Conservation (phyloP, 345 rosid species). For the Populus tremula region DNA sequence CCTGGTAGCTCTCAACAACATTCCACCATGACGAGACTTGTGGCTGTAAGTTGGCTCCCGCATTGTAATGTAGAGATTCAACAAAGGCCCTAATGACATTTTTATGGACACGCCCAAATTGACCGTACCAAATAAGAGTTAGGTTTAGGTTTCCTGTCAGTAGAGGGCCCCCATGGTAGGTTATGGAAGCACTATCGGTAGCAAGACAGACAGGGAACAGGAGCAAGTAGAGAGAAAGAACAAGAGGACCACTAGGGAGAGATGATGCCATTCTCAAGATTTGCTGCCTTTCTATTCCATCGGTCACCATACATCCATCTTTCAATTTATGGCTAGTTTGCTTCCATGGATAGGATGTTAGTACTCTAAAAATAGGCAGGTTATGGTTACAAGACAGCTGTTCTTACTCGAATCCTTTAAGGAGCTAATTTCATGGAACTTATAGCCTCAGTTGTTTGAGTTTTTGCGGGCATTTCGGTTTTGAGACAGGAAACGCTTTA, state of each 20-base stretch:
- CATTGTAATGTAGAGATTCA: conserved; percentile 20
- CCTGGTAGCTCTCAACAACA: conserved; percentile 45
- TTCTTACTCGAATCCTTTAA: not conserved
- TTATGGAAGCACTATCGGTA: not conserved
- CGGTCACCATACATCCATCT: not conserved
- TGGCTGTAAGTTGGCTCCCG: conserved; percentile 16
- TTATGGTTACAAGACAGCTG: not conserved
- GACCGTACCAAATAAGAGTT: conserved; percentile 34
- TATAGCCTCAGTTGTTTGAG: not conserved
- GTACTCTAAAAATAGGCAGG: not conserved
- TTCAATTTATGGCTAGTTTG: not conserved
- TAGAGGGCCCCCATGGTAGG: conserved; percentile 32
- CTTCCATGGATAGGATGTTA: not conserved
- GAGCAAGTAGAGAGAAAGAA: conserved; percentile 1
- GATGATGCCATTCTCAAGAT: conserved; percentile 13
- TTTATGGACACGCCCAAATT: conserved; percentile 27
- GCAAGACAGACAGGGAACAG: conserved; percentile 5
- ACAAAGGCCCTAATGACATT: conserved; percentile 23
- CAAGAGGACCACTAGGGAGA: not conserved
- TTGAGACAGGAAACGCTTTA: no score
- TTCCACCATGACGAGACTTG: conserved; percentile 39
- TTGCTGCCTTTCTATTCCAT: not conserved
- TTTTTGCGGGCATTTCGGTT: not conserved
- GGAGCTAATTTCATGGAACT: not conserved
- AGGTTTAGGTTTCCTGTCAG: conserved; percentile 28